Conservation (phyloP, 768 basidiomycete genomes). For the Rhodotorula taiwanensis region DNA sequence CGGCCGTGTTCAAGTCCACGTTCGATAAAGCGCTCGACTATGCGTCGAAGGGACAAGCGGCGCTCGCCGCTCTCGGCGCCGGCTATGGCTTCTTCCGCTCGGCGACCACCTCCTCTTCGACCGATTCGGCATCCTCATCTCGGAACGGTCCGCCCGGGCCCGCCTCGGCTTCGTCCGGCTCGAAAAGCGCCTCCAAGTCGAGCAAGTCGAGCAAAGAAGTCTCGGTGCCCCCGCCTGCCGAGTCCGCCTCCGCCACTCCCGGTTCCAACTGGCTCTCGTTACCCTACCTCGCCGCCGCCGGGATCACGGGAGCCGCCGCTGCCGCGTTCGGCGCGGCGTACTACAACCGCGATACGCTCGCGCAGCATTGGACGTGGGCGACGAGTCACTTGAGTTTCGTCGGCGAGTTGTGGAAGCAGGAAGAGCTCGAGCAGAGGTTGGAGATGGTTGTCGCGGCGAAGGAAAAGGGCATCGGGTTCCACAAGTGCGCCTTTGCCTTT, state of each 20-base stretch:
- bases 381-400: constrained; percentile 36
- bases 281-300: constrained; percentile 8
- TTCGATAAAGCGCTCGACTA: constrained; percentile 30
- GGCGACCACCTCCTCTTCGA: neutral
- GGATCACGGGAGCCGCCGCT: constrained; percentile 1
- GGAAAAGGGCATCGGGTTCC: constrained; percentile 30
- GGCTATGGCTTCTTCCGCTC: constrained; percentile 22
- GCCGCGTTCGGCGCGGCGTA: constrained; percentile 23
- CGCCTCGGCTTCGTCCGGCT: neutral
- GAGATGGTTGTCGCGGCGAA: neutral
- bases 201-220: neutral
- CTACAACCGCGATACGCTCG: constrained; percentile 29
- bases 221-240: constrained; percentile 8
- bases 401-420: constrained; percentile 35
- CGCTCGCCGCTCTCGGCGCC: constrained; percentile 18
- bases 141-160: neutral
- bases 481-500: constrained; percentile 15
- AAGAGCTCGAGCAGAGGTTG: constrained; percentile 22
- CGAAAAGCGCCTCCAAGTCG: too few relatives aligned
- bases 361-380: constrained; percentile 30
- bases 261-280: constrained; percentile 15
- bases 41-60: constrained; percentile 25
- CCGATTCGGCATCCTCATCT: neutral
- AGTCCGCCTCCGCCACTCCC: constrained; percentile 12
- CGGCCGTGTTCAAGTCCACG: constrained; percentile 29